Evolutionary conservation across 768 basidiomycete species (phyloP), one percentile per base, ranked within the genome.

Genomic region (Floccularia luteovirens): DNA sequence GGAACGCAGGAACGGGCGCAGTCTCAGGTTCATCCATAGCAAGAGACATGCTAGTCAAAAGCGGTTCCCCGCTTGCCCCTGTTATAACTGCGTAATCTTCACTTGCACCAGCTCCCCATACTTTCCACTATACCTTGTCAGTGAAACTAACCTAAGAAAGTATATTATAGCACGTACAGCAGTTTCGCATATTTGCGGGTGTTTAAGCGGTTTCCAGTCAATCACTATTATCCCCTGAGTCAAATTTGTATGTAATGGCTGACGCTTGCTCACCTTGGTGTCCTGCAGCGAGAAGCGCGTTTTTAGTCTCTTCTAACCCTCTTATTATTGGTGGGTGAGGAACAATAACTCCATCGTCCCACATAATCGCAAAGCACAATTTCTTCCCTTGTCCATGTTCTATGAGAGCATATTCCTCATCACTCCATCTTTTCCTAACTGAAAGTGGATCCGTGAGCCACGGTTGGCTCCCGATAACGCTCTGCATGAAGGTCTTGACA

Each of bases 271-370:
- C 36, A 82, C 85, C 79, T 58, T 69, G 63, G 56, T 89, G 82
- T 3, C 86, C 83, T 11, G 73, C 78, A 4, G 63, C 64, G 3
- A 69, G 39, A 19, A 90, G 57, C 0, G 84, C 81, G 3, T 61
- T 53, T 55, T 77, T 77, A 1, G 70, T 64, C 30, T 62, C 59
- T 48, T 77, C 65, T 31, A 90, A 53, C 1, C 75, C 85, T 25
- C 88, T 63, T 5, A 50, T 52, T 14, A 87, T 58, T 0, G 88
- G 85, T 1, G 85, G 82, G 47, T 79, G 72, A 0, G 86, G 83
- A 19, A 59, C 50, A 10, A 74, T 56, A n/a, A 67, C 38, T 1
- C 73, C 77, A 47, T 88, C 77, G 46, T 86, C 69, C 77, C 78
- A 80, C 58, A 84, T 61, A 39, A 89, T 68, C 0, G 60, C 76